Conservation (phyloP, 2,329 filamentous ascomycete genomes). For the Fusarium foetens region DNA sequence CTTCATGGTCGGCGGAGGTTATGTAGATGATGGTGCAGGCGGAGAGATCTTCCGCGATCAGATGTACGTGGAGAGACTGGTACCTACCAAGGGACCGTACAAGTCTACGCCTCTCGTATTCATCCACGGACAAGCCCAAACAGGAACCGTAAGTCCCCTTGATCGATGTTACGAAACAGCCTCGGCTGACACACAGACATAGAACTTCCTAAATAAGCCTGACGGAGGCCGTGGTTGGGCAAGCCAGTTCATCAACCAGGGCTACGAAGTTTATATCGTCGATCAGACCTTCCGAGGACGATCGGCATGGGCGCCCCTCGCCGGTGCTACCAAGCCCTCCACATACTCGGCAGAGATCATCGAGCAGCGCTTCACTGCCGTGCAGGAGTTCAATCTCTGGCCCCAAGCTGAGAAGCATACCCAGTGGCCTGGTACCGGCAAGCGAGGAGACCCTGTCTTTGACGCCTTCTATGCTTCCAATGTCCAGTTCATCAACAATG, state of each 20-base stretch:
- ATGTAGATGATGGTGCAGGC: constrained; percentile 32
- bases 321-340: constrained; percentile 27
- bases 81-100: constrained; percentile 11
- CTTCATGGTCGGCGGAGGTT: constrained; percentile 31
- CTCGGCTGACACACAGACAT: background rate
- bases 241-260: constrained; percentile 34
- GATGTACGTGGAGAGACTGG: constrained; percentile 39
- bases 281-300: constrained; percentile 39
- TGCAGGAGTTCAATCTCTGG: constrained; percentile 30
- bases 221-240: constrained; percentile 39
- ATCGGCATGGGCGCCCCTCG: constrained; percentile 32
- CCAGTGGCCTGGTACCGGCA: constrained; percentile 38
- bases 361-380: constrained; percentile 35
- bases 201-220: constrained; percentile 41
- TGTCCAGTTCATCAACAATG: constrained; percentile 37
- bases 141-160: constrained; percentile 26
- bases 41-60: constrained; percentile 38
- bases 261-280: constrained; percentile 39
- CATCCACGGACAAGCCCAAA: constrained; percentile 38
- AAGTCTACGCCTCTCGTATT: constrained; percentile 28
- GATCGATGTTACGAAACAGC: background rate
- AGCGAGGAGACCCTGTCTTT: constrained; percentile 30
- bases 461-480: constrained; percentile 41
- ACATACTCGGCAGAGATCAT: constrained; percentile 33
- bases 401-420: constrained; percentile 33